phyloP scores from a whole-genome alignment of 2,329 filamentous ascomycete species.

The Ophiosphaerella korrae region DNA sequence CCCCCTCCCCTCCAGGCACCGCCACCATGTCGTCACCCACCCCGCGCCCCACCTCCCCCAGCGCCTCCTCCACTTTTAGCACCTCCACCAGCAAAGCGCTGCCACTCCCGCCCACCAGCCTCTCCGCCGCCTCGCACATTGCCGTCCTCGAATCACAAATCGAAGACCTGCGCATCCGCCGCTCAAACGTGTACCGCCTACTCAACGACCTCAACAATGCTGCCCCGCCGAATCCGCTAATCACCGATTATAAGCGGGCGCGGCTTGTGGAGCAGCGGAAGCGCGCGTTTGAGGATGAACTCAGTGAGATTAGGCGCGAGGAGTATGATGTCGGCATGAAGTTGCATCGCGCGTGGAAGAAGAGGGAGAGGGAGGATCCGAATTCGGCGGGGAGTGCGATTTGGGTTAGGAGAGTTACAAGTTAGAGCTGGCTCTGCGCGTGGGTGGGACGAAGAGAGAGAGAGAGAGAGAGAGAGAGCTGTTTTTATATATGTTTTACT shows the following conservation, averaged over 20 bases:
- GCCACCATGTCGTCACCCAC: conserved; percentile 11
- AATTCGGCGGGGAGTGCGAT: conserved; percentile 39
- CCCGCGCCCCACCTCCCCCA: conserved; percentile 23
- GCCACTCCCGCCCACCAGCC: conserved; percentile 43
- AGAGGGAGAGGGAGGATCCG: conserved; percentile 46
- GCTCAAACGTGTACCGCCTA: conserved; percentile 44
- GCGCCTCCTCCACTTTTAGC: conserved; percentile 31
- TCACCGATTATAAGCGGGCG: conserved; percentile 44
- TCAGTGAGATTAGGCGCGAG: conserved; percentile 43
- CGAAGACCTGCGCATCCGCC: conserved; percentile 45
- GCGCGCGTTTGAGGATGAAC: conserved; percentile 44
- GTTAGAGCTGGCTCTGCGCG: not conserved
- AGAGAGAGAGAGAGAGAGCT: not conserved
- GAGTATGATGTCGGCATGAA: conserved; percentile 49
- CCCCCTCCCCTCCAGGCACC: conserved; percentile 24
- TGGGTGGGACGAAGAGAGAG: not conserved
- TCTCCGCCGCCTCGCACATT: conserved; percentile 43
- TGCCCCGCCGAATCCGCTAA: conserved; percentile 45
- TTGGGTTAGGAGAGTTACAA: conserved; percentile 48
- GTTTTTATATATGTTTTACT: not conserved
- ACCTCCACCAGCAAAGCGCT: conserved; percentile 44
- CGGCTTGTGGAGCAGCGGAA: conserved; percentile 42
- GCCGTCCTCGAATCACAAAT: conserved; percentile 46
- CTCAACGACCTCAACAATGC: conserved; percentile 43
- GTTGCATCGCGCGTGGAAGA: conserved; percentile 48